Evolutionary conservation across 73 alveolate genomes (phyloP), one percentile per base, ranked within the genome.

Genomic region (Paramecium octaurelia): DNA sequence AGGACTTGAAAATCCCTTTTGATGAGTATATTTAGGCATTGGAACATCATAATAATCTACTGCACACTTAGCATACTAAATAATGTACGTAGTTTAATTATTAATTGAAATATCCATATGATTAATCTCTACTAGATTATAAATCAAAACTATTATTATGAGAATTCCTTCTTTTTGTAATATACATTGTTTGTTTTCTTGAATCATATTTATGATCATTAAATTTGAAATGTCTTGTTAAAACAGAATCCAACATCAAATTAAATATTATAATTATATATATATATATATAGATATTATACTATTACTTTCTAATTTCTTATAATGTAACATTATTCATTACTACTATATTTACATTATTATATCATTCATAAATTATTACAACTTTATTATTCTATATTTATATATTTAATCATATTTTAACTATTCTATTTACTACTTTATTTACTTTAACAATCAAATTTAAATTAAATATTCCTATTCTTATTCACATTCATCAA

Each of bases 61-160:
- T 64, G 84, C 84, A 64, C 84, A 64, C 84, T 64, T 64, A 64
- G 84, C 48, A 64, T 64, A 64, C 42, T 31, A 64, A 12, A 31
- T 64, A 64, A 34, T 31, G 21, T 64, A 64, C 84, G 48, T 64
- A 64, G 44, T 64, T 64, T 34, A 34, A 4, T 64, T 64, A 64
- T 64, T 64, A 9, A 64, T 64, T 64, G 24, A 64, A 64, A 11
- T 64, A 64, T 31, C 84, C 84, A 27, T 31, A 64, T 6, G 84
- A 31, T 64, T 64, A 27, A 34, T 64, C 84, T 27, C 84, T 27
- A 18, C 84, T 64, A 11, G 84, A 34, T 64, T 64, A 34, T 27
- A 64, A 64, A 27, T 64, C 84, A 64, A 64, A 64, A 6, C 50
- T 6, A 64, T 64, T 64, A 18, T 64, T 64, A 64, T 64, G 84